Evolutionary conservation across 352 stramenopile species (phyloP), one percentile per base, ranked within the genome.

Genomic region (Globisporangium nagaii): DNA sequence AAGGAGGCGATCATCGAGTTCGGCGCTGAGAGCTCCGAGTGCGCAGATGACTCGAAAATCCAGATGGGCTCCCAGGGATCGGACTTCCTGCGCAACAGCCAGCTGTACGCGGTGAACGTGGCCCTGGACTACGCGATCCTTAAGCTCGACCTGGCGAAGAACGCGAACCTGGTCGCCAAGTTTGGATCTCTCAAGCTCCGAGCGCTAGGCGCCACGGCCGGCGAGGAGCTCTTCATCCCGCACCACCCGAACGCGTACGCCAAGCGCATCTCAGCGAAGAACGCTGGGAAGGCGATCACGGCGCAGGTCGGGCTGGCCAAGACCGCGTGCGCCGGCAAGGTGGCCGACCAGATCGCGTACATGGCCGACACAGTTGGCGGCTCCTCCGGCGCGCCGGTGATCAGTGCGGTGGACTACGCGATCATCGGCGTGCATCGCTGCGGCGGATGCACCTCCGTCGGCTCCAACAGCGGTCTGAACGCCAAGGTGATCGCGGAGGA

Each of bases 111-210:
- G 8, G 55, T 74, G 19, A 71, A 60, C 39, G 47, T 46, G 1
- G 34, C 17, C 3, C 56, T 74, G 4, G 63, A 62, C 40, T 74
- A 71, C 39, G 66, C 60, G 13, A 53, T 73, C 41, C 34, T 73
- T 22, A 57, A 60, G 34, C 37, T 73, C n/a, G 46, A 68, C 20
- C 12, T 47, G 34, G 20, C 45, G 13, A n/a, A 28, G 15, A 50
- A 28, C 28, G 9, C 41, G 12, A 40, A 61, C 20, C n/a, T 73
- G 9, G 35, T 58, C 5, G 11, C 28, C 42, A 56, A 61, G 41
- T 70, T 57, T 25, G 58, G 65, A 6, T 68, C 20, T 43, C 19
- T 70, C 12, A 65, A 34, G 32, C 37, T 73, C 3, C 57, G 62
- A 7, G 34, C 35, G 0, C 9, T 32, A 17, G 51, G 50, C 15